Conservation (phyloP, 257 asterid genomes). For the Misopates orontium region DNA sequence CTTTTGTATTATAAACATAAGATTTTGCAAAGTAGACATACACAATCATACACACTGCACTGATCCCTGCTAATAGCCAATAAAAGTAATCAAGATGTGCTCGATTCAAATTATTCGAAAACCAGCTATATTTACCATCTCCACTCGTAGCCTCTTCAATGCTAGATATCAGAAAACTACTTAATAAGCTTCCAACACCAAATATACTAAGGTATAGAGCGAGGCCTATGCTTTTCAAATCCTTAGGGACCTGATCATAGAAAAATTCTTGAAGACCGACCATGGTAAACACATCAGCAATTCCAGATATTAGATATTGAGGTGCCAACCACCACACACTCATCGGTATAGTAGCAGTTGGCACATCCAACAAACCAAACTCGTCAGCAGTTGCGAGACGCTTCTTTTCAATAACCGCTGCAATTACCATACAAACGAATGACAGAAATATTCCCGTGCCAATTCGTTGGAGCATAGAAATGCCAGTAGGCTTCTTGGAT, state of each 20-base stretch:
- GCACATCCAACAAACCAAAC: slow-evolving; percentile 27
- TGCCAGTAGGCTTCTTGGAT: slow-evolving; percentile 29
- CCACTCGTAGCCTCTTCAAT: slow-evolving; percentile 26
- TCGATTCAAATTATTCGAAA: slow-evolving; percentile 27
- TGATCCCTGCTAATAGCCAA: slow-evolving; percentile 34
- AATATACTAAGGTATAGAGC: slow-evolving; percentile 33
- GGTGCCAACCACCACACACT: slow-evolving; percentile 43
- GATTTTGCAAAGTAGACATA: slow-evolving; percentile 19
- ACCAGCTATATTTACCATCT: slow-evolving; percentile 34
- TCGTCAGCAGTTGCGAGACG: slow-evolving; percentile 22
- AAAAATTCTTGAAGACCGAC: slow-evolving; percentile 24
- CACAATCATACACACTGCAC: slow-evolving; percentile 15
- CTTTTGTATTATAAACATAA: slow-evolving; percentile 5
- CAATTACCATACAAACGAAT: slow-evolving; percentile 27
- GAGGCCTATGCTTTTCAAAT: slow-evolving; percentile 36
- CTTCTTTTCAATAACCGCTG: slow-evolving; percentile 17
- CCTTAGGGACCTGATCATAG: slow-evolving; percentile 35
- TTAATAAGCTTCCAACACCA: slow-evolving; percentile 37
- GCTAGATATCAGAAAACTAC: slow-evolving; percentile 36
- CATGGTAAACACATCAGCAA: slow-evolving; percentile 21
- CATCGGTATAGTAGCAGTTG: slow-evolving; percentile 38
- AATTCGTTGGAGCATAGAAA: slow-evolving; percentile 32
- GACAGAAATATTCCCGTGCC: slow-evolving; percentile 28
- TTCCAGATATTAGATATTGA: slow-evolving; percentile 29
- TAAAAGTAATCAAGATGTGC: slow-evolving; percentile 38